These are phyloP conservation scores for Cladosporium sp. DNA, from an alignment of 2,329 filamentous ascomycete genomes.

Conservation along the genomic window DNA sequence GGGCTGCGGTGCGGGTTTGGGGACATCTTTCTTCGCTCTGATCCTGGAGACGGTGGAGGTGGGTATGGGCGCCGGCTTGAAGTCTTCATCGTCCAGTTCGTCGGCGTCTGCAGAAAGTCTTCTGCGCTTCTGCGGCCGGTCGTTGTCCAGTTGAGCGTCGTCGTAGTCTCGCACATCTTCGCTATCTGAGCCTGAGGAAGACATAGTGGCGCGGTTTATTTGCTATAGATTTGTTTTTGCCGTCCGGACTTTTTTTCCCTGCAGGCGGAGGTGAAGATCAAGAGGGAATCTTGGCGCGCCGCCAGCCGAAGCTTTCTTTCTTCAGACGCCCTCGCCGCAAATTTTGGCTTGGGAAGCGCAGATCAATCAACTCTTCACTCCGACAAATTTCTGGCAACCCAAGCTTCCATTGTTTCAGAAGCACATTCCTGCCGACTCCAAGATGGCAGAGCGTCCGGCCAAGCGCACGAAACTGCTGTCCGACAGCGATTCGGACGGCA, in stretches of 20 bases:
- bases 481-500: slow-evolving; percentile 18
- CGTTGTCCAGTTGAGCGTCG: slow-evolving; percentile 6
- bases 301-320: not conserved
- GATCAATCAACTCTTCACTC: too few relatives aligned
- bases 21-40: slow-evolving; percentile 16
- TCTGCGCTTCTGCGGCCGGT: slow-evolving; percentile 21
- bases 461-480: slow-evolving; percentile 31
- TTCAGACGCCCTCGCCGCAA: not conserved
- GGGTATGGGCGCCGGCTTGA: slow-evolving; percentile 8
- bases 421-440: not conserved
- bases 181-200: slow-evolving; percentile 4
- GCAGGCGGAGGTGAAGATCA: not conserved
- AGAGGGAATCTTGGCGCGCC: slow-evolving; percentile 2
- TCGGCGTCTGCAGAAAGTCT: slow-evolving; percentile 17
- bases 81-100: slow-evolving; percentile 4
- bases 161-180: slow-evolving; percentile 4
- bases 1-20: not conserved
- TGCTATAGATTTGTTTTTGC: not conserved
- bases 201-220: not conserved
- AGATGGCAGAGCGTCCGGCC: slow-evolving; percentile 16
- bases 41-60: slow-evolving; percentile 18
- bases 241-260: not conserved
- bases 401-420: too few relatives aligned
- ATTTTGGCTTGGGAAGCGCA: not conserved
- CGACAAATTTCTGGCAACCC: too few relatives aligned